Evolutionary conservation across 2,329 filamentous ascomycete genomes (phyloP).

Genomic region (Ophidiomyces ophidiicola): DNA sequence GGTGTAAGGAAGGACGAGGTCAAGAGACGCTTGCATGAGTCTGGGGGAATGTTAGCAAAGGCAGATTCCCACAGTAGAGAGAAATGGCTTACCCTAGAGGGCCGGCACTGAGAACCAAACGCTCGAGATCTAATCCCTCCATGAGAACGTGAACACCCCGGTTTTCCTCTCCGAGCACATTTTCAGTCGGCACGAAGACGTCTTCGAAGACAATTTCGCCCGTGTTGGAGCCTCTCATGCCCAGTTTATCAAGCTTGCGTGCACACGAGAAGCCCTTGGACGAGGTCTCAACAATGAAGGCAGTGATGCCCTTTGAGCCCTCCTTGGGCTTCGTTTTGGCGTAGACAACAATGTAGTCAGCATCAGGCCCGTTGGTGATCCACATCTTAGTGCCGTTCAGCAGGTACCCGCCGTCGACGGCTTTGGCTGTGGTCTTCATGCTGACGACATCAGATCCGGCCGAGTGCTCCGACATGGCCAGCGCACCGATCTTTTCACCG

Average conservation of each 20-base stretch:
- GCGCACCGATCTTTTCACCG: conserved; percentile 67
- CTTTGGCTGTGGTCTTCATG: conserved; percentile 77
- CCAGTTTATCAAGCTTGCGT: conserved; percentile 91
- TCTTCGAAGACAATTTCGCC: conserved; percentile 84
- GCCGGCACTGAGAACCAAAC: conserved; percentile 80
- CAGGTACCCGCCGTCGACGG: conserved; percentile 71
- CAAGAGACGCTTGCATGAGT: conserved; percentile 84
- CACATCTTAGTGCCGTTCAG: conserved; percentile 95
- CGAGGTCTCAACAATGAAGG: conserved; percentile 67
- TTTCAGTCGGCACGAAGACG: conserved; percentile 74
- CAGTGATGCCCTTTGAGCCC: conserved; percentile 82
- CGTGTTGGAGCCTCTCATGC: conserved; percentile 94
- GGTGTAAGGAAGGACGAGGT: conserved; percentile 75
- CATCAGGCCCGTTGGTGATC: conserved; percentile 97
- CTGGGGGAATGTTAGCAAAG: conserved; percentile 20
- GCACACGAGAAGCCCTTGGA: conserved; percentile 70
- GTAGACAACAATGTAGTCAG: conserved; percentile 89
- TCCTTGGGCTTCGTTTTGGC: conserved; percentile 77
- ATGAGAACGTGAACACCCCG: conserved; percentile 82
- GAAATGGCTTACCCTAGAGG: conserved; percentile 52
- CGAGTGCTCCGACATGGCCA: conserved; percentile 91
- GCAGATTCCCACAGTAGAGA: not conserved
- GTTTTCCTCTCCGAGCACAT: conserved; percentile 69
- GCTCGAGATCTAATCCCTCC: conserved; percentile 89
- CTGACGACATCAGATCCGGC: conserved; percentile 88